Evolutionary conservation across 495 filamentous ascomycete species (phyloP).

Genomic region (Amniculicola lignicola): DNA sequence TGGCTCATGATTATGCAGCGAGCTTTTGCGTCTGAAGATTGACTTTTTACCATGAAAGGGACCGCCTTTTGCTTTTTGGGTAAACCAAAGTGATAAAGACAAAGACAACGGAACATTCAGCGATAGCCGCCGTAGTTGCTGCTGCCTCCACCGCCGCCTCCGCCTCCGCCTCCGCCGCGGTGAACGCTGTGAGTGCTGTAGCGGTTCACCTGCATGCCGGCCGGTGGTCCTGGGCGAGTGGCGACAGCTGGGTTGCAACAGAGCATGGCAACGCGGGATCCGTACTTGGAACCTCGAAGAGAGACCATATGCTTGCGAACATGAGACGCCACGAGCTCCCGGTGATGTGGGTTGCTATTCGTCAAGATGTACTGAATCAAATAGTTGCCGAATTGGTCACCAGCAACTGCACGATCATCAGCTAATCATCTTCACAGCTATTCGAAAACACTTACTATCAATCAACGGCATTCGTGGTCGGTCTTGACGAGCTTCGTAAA

Average conservation of each 20-base stretch:
- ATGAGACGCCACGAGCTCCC: slow-evolving; percentile 87
- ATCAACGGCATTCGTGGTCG: slow-evolving; percentile 95
- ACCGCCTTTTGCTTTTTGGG: too few species aligned
- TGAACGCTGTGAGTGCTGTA: slow-evolving; percentile 51
- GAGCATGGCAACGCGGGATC: slow-evolving; percentile 96
- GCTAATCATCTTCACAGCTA: neutral
- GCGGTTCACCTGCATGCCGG: slow-evolving; percentile 60
- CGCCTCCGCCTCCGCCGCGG: slow-evolving; percentile 16
- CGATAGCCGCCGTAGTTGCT: slow-evolving; percentile 24
- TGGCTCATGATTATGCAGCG: too few species aligned
- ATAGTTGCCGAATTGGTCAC: slow-evolving; percentile 98
- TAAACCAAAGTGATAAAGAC: neutral
- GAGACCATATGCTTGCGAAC: slow-evolving; percentile 99
- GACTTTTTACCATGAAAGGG: too few species aligned
- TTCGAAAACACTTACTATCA: slow-evolving; percentile 63
- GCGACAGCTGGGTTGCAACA: slow-evolving; percentile 89
- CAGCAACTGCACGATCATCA: slow-evolving; percentile 63
- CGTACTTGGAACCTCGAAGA: slow-evolving; percentile 95
- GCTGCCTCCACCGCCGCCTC: slow-evolving; percentile 16
- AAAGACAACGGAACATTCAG: slow-evolving; percentile 8
- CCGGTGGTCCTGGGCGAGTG: slow-evolving; percentile 80
- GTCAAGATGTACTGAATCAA: slow-evolving; percentile 95
- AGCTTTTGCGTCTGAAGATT: too few species aligned
- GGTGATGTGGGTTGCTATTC: slow-evolving; percentile 78
- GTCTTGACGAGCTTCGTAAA: slow-evolving; percentile 86